Percentiles rank a stretch among this genome's conserved stretches.
phyloP scores from a whole-genome alignment of 2,329 filamentous ascomycete genomes.

The Fusarium sp. region DNA sequence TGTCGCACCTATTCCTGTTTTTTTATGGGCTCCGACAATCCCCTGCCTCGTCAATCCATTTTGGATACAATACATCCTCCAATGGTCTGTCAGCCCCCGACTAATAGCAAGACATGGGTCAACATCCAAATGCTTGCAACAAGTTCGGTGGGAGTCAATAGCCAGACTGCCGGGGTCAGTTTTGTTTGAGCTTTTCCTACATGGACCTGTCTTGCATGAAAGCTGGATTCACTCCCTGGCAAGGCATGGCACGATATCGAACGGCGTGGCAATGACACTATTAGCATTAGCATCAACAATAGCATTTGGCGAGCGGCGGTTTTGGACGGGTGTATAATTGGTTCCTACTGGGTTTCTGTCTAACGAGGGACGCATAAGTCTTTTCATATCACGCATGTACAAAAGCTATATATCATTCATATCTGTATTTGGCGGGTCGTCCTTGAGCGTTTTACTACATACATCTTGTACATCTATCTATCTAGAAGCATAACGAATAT shows the following conservation, averaged over 20 bases:
- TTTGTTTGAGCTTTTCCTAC: conserved; percentile 14
- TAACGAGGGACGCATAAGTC: conserved; percentile 19
- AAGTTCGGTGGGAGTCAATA: conserved; percentile 14
- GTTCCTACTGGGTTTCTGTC: conserved; percentile 7
- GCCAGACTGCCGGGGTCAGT: conserved; percentile 6
- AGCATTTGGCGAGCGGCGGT: conserved; percentile 36
- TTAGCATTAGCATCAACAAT: conserved; percentile 32
- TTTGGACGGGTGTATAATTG: conserved; percentile 33
- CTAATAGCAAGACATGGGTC: conserved; percentile 18
- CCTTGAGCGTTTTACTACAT: conserved; percentile 5
- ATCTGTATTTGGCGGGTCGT: conserved; percentile 7
- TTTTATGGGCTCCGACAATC: conserved; percentile 9
- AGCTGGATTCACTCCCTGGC: conserved; percentile 12
- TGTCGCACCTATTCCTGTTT: neutral
- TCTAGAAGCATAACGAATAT: conserved; percentile 29
- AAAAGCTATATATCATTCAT: conserved; percentile 23
- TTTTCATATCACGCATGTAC: conserved; percentile 32
- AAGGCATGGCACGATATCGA: conserved; percentile 24
- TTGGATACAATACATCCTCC: conserved; percentile 4
- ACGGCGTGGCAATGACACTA: conserved; percentile 25
- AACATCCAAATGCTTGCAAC: conserved; percentile 3
- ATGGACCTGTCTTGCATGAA: conserved; percentile 23
- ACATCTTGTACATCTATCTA: conserved; percentile 8
- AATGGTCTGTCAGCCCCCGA: conserved; percentile 11
- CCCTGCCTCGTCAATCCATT: conserved; percentile 9